Evolutionary conservation across 768 basidiomycete species (phyloP), one percentile per base, ranked within the genome.

Genomic region (Pleurotus pulmonarius): DNA sequence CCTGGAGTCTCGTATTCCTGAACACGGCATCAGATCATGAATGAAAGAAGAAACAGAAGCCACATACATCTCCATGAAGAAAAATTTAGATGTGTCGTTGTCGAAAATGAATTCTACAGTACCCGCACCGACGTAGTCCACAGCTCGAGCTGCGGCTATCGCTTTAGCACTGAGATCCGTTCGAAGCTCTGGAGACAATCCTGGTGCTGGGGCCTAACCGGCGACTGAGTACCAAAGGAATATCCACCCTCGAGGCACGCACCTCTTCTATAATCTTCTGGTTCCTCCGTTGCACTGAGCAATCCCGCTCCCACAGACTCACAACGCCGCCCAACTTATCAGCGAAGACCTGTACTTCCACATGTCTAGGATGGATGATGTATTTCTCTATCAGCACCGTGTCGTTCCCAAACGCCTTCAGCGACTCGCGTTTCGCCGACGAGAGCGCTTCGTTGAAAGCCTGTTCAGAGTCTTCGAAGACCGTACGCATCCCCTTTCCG

Each of bases 41-140:
- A 8, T 6, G 39, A n/a, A 29, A 15, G 41, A 20, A 53, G 22
- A 18, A 7, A 29, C 41, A 24, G 45, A 5, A 43, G 52, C 7
- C 22, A 65, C 87, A 52, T 61, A 87, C 92, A 96, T 96, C 71
- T 97, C 94, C 94, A 95, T 95, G 67, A 97, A 97, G 65, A 87
- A 97, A 69, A 96, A 96, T 58, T 83, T 78, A 56, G 82, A 72
- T 6, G 89, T 90, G 67, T 94, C 88, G 59, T 92, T 94, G 68
- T 98, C 94, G 61, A 96, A 93, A 60, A 98, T 96, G 64, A 98
- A 97, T 67, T 98, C 94, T n/a, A 95, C 91, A 0, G 92, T 94
- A 3, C 92, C 92, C 8, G 93, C 93, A 29, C 93, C 93, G 29
- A 92, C 86, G 65, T 98, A 98, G 58, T 87, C 80, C 46, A 98